Conservation (phyloP, 2,329 filamentous ascomycete species). For the Alternaria dauci region DNA sequence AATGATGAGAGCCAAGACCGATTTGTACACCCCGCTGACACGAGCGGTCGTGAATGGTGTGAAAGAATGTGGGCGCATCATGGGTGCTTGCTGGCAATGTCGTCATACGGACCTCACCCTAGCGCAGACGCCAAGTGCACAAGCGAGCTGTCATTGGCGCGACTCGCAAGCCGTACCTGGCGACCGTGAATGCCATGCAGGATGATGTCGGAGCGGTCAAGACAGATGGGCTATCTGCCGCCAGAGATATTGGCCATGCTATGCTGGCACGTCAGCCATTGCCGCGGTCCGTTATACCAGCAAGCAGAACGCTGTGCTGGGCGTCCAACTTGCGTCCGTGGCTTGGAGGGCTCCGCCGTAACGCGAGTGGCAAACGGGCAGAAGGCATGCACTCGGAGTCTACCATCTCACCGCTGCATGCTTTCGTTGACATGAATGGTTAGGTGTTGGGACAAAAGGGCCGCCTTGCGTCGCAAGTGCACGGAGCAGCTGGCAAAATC, state of each 20-base stretch:
- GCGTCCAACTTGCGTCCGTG: conserved; percentile 13
- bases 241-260: conserved; percentile 8
- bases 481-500: conserved; percentile 10
- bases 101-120: conserved; percentile 16
- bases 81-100: conserved; percentile 23
- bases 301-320: conserved; percentile 4
- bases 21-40: conserved; percentile 28
- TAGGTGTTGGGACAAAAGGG: conserved; percentile 17
- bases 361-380: conserved; percentile 19
- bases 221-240: conserved; percentile 17
- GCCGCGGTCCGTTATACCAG: not conserved
- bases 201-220: conserved; percentile 33
- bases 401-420: conserved; percentile 33
- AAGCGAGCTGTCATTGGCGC: conserved; percentile 23
- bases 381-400: conserved; percentile 16
- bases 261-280: conserved; percentile 9
- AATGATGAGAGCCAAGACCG: conserved; percentile 41
- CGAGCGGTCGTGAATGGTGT: conserved; percentile 16
- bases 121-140: conserved; percentile 14
- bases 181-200: conserved; percentile 24
- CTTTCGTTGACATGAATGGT: conserved; percentile 26
- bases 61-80: conserved; percentile 21
- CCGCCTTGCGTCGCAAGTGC: conserved; percentile 31
- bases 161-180: conserved; percentile 26
- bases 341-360: conserved; percentile 3